phyloP scores from a whole-genome alignment of 176 grass and related monocot species.

The Triticum turgidum region DNA sequence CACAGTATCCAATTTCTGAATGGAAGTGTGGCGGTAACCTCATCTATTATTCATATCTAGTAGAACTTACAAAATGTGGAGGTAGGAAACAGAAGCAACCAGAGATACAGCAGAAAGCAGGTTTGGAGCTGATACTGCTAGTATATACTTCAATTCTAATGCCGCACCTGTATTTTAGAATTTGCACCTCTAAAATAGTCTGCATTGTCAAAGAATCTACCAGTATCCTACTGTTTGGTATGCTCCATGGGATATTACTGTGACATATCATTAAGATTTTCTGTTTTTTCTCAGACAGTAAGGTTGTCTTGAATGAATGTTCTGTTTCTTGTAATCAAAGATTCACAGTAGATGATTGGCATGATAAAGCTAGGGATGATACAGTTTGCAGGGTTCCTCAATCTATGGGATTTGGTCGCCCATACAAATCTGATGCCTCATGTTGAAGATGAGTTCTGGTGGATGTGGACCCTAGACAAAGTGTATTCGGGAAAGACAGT shows the following conservation, averaged over 20 bases:
- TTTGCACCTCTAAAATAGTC: not conserved
- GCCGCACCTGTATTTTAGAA: not conserved
- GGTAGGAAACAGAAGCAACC: not conserved
- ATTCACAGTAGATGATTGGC: not conserved
- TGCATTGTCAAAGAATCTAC: not conserved
- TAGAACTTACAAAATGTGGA: constrained; percentile 27
- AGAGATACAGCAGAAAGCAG: not conserved
- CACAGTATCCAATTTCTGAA: not conserved
- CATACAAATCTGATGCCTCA: too few relatives aligned
- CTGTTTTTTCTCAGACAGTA: not conserved
- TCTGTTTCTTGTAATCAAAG: not conserved
- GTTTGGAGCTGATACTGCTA: not conserved
- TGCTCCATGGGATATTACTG: not conserved
- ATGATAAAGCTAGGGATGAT: not conserved
- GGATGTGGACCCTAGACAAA: too few relatives aligned
- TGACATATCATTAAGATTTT: not conserved
- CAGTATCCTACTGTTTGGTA: not conserved
- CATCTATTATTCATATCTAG: not conserved
- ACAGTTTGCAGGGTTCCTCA: too few relatives aligned
- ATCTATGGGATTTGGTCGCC: too few relatives aligned
- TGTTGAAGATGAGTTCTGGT: too few relatives aligned
- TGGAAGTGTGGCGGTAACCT: not conserved
- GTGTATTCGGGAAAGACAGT: too few relatives aligned
- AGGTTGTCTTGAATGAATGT: not conserved
- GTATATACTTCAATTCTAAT: not conserved